Base-by-base conservation (phyloP, 352 stramenopile genomes). In the Aphanomyces stellatus region DNA sequence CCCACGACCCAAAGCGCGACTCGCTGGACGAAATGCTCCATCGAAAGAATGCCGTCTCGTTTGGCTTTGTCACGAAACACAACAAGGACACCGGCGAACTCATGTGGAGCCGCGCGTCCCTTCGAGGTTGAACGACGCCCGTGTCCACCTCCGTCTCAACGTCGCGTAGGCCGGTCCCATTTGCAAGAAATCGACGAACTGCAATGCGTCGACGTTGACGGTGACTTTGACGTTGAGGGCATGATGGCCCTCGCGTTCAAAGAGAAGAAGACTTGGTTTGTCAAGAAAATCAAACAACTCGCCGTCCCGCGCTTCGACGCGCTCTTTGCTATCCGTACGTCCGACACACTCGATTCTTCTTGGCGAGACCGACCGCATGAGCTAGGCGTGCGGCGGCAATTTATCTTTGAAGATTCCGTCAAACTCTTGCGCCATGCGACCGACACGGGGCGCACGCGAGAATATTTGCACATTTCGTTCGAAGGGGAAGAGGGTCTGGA, bases 391-490 rank as follows among this genome's bases (percentile, higher is more conserved):
- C 77, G 79, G 2, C 80, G 86, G 17, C 51, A 51, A 15, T 62
- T 79, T 24, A 76, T 92, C 6, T 69, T 95, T 33, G 71, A 89
- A 28, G 86, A 91, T 63, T 91, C 86, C 7, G 56, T 95, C 28
- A 57, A 65, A 3, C 73, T 80, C 19, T 71, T 91, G 11, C 41
- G 13, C 40, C 76, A 72, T 15, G 70, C 51, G 42, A 71, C 72
- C 46, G 41, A 60, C 17, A 67, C 49, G 8, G 76, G 76, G 53
- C 80, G 77, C 55, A 62, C 73, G 31, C 68, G 65, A 27, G 76
- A 93, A 40, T 82, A 92, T 42, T 51, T 93, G 7, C 90, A 90
- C 41, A 91, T 95, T 31, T 69, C 75, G 17, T 91, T 92, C 35
- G 73, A 82, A 2, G 80, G 74, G 0, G 85, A 93, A 42, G 81